These are phyloP conservation scores for Psilocybe cyanescens DNA, from an alignment of 768 basidiomycete genomes.

Conservation along the genomic window DNA sequence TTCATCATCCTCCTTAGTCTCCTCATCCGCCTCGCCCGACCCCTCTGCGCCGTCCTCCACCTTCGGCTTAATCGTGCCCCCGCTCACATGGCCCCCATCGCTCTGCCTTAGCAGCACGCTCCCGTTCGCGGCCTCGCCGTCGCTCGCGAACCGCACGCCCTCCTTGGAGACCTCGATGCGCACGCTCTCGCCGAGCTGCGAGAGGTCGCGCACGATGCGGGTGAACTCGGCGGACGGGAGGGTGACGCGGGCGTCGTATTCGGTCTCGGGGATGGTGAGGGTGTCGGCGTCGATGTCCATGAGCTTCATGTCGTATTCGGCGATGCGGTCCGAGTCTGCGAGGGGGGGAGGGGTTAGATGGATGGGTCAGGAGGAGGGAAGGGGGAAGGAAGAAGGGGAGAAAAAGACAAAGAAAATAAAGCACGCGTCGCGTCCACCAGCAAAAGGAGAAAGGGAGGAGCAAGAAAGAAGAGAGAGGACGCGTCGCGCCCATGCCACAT, in stretches of 20 bases:
- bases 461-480: neutral
- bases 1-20: conserved; percentile 46
- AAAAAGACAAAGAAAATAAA: no score
- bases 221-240: conserved; percentile 80
- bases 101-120: conserved; percentile 82
- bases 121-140: conserved; percentile 95
- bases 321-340: conserved; percentile 88
- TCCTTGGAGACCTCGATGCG: conserved; percentile 97
- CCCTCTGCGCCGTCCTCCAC: conserved; percentile 30
- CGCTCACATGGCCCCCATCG: conserved; percentile 42
- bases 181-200: conserved; percentile 89
- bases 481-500: neutral
- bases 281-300: conserved; percentile 99
- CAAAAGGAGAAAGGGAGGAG: neutral
- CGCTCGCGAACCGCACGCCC: conserved; percentile 89
- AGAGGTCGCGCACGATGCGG: conserved; percentile 92
- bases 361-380: neutral
- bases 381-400: no score
- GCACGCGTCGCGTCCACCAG: no score
- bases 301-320: conserved; percentile 98
- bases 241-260: no score
- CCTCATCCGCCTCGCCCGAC: conserved; percentile 32
- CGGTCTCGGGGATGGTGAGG: conserved; percentile 93
- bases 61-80: conserved; percentile 46
- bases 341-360: neutral